phyloP scores from a whole-genome alignment of 1,139 yeast genomes.

The Saccharomyces hybrid region DNA sequence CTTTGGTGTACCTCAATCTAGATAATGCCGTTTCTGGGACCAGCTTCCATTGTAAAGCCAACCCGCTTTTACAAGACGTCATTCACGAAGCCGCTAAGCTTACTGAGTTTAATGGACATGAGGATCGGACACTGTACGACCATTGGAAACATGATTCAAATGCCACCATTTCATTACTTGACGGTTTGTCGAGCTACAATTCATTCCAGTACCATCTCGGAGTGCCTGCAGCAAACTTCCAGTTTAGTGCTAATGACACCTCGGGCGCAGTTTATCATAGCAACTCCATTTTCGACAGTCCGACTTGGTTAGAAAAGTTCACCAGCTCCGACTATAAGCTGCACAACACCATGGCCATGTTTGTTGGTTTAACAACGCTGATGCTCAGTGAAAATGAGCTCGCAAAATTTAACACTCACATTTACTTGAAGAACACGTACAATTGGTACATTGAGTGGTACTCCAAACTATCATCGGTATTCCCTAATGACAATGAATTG shows the following conservation, averaged over 20 bases:
- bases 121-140: constrained; percentile 31
- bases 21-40: constrained; percentile 42
- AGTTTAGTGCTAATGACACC: constrained; percentile 32
- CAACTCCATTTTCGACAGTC: constrained; percentile 55
- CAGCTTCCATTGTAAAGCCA: constrained; percentile 33
- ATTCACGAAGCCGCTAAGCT: constrained; percentile 33
- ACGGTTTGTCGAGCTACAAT: constrained; percentile 37
- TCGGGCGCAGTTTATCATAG: constrained; percentile 41
- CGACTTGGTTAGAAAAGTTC: constrained; percentile 47
- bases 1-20: constrained; percentile 41
- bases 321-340: constrained; percentile 48
- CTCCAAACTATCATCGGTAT: constrained; percentile 8
- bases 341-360: constrained; percentile 54
- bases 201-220: constrained; percentile 47
- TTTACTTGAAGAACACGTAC: constrained; percentile 33
- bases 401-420: constrained; percentile 27
- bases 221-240: constrained; percentile 41
- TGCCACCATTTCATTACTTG: constrained; percentile 29
- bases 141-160: constrained; percentile 31
- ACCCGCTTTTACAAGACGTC: constrained; percentile 37
- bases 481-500: constrained; percentile 18
- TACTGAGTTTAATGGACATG: constrained; percentile 30
- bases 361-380: constrained; percentile 48
- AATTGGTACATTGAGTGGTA: constrained; percentile 11
- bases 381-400: constrained; percentile 51